Conservation (phyloP, 352 stramenopile species). For the Aphanomyces astaci region DNA sequence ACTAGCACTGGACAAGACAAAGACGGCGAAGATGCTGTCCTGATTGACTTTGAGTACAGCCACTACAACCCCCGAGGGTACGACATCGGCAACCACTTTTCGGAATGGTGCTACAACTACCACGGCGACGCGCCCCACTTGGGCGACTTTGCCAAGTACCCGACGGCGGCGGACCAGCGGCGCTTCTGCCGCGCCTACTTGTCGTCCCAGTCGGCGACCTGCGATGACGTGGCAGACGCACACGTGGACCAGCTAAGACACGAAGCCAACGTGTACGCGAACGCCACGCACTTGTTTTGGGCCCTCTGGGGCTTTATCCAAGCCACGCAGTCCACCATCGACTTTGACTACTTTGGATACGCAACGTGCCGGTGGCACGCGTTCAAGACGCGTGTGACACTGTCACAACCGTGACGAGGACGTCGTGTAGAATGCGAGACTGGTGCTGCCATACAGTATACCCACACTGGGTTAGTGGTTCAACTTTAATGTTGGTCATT, state of each 20-base stretch:
- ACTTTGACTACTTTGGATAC: slow-evolving; percentile 90
- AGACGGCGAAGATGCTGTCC: slow-evolving; percentile 32
- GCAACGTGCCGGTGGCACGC: slow-evolving; percentile 59
- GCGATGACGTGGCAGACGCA: not conserved
- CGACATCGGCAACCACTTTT: slow-evolving; percentile 91
- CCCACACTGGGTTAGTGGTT: too few species aligned
- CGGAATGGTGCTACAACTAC: slow-evolving; percentile 78
- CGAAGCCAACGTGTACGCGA: slow-evolving; percentile 77
- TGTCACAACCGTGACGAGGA: too few species aligned
- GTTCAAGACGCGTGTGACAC: slow-evolving; percentile 53
- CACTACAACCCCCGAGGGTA: slow-evolving; percentile 87
- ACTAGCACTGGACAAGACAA: not conserved
- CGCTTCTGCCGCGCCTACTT: slow-evolving; percentile 65
- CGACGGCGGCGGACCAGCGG: slow-evolving; percentile 51
- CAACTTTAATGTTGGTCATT: too few species aligned
- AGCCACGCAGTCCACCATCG: slow-evolving; percentile 78
- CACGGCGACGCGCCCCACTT: slow-evolving; percentile 72
- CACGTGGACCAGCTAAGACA: slow-evolving; percentile 41
- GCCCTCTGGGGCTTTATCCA: slow-evolving; percentile 88
- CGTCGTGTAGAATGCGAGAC: too few species aligned
- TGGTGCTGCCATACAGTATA: too few species aligned
- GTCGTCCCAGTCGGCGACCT: not conserved
- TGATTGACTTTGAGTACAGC: slow-evolving; percentile 94
- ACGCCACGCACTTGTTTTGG: slow-evolving; percentile 87
- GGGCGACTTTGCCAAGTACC: slow-evolving; percentile 69